Base-by-base conservation (phyloP, 768 basidiomycete species). In the Mrakia blollopis region DNA sequence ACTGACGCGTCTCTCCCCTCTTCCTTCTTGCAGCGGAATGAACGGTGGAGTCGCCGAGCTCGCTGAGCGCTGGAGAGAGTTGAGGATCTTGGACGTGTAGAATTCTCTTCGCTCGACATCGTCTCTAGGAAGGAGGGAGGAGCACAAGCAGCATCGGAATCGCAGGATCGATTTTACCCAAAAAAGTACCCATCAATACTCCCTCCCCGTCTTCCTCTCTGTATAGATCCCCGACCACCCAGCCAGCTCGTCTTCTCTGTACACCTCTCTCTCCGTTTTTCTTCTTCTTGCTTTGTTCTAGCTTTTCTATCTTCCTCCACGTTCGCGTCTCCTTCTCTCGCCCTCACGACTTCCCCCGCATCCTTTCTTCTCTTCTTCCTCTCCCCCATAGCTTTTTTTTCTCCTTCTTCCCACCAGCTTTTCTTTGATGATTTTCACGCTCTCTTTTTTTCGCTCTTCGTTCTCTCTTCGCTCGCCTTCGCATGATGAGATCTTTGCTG, bases 41-140 rank as follows among this genome's bases (percentile, higher is more conserved):
- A 30, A 65, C 41, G 41, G 47, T 50, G 73, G 77, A 50, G 77
- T 78, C 16, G 73, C 73, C 30, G 77, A 78, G 25, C 57, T 78
- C 25, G 73, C 73, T 54, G 77, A 73, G 41, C 54, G 69, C 10
- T 78, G 77, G 77, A 14, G 76, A 23, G 76, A 77, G 76, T 63
- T 77, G 70, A 72, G 65, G 67, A 77, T 77, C 37, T 39, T 77
- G 47, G 76, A 77, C 52, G 76, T 77, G 16, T 77, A 70, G 41
- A 52, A 16, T 14, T 11, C 30, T 44, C 57, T 52, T 65, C 32
- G 16, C 21, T 50, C 62, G 25, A 57, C 32, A 3, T 44, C 37
- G 28, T 41, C 30, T n/a, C n/a, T n/a, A n/a, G n/a, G 35, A 23
- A 9, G 44, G 44, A 44, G 30, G 18, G 35, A n/a, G n/a, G 14